Evolutionary conservation across 164 flowering plant genomes (phyloP).

Genomic region (Tinospora cordifolia): DNA sequence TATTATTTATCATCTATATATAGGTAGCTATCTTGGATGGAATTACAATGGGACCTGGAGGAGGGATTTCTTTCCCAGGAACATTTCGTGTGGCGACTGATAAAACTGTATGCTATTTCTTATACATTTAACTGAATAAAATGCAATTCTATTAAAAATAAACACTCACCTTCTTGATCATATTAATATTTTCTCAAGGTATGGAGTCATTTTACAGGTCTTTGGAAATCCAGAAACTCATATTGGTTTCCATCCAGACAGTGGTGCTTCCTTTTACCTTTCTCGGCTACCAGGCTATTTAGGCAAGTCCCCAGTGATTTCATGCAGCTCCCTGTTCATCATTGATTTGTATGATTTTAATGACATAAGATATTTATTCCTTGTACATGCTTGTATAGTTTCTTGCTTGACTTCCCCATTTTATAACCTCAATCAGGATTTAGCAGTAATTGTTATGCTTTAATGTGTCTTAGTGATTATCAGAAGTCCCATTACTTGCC

Average conservation of each 20-base stretch:
- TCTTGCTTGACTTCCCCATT: background rate
- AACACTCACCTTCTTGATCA: background rate
- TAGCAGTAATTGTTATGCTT: background rate
- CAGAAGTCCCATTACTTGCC: background rate
- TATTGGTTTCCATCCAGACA: conserved; percentile 92
- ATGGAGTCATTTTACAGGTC: conserved; percentile 36
- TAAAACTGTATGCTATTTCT: conserved; percentile 57
- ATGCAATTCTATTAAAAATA: background rate
- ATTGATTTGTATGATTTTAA: background rate
- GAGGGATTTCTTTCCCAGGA: conserved; percentile 74
- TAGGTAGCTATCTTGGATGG: conserved; percentile 91
- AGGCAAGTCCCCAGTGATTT: conserved; percentile 31
- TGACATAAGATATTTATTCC: background rate
- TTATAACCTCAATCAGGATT: conserved; percentile 7
- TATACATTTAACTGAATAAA: background rate
- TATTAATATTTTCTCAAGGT: conserved; percentile 4
- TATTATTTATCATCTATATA: background rate
- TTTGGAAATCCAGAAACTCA: conserved; percentile 73
- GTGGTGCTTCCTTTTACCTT: conserved; percentile 82
- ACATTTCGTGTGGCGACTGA: conserved; percentile 75
- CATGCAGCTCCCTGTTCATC: background rate
- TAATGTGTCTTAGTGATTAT: background rate
- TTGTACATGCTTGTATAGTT: background rate
- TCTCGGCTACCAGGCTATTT: conserved; percentile 81
- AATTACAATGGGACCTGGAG: conserved; percentile 77